Conservation (phyloP, 2,329 filamentous ascomycete genomes). For the Emmonsiellopsis sp. region DNA sequence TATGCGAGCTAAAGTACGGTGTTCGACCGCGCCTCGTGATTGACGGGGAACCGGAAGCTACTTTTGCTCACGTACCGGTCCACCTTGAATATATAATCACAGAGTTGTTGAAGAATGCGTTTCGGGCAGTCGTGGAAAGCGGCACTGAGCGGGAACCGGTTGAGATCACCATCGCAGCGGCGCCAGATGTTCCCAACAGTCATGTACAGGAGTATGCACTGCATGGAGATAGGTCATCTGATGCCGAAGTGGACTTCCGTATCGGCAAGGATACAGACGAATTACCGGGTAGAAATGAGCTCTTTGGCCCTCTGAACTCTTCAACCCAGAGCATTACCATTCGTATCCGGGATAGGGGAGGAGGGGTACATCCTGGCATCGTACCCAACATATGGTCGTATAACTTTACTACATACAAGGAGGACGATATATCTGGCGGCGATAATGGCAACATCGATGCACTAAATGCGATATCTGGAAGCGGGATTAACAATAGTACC, state of each 20-base stretch:
- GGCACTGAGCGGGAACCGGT: constrained; percentile 72
- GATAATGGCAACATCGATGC: constrained; percentile 54
- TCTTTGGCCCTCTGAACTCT: constrained; percentile 23
- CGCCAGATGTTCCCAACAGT: constrained; percentile 42
- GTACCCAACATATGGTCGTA: constrained; percentile 91
- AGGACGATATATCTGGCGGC: constrained; percentile 44
- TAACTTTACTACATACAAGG: constrained; percentile 89
- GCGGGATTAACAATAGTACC: constrained; percentile 64
- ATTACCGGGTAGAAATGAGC: constrained; percentile 8
- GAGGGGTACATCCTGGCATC: constrained; percentile 79
- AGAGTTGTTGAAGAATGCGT: constrained; percentile 92
- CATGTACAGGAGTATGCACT: constrained; percentile 7
- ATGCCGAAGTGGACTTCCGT: constrained; percentile 24
- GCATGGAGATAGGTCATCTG: constrained; percentile 19
- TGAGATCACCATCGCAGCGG: constrained; percentile 80
- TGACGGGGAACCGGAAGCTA: constrained; percentile 77
- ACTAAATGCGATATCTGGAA: constrained; percentile 64
- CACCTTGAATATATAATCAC: constrained; percentile 97
- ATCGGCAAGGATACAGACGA: constrained; percentile 21
- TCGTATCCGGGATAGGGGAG: constrained; percentile 88
- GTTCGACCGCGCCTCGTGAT: constrained; percentile 72
- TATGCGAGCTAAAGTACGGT: constrained; percentile 93
- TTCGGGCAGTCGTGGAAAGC: constrained; percentile 82
- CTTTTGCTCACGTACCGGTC: constrained; percentile 87
- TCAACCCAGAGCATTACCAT: constrained; percentile 80